Base-by-base conservation (phyloP, 805 yeast species). In the Nakazawaea ernobii region DNA sequence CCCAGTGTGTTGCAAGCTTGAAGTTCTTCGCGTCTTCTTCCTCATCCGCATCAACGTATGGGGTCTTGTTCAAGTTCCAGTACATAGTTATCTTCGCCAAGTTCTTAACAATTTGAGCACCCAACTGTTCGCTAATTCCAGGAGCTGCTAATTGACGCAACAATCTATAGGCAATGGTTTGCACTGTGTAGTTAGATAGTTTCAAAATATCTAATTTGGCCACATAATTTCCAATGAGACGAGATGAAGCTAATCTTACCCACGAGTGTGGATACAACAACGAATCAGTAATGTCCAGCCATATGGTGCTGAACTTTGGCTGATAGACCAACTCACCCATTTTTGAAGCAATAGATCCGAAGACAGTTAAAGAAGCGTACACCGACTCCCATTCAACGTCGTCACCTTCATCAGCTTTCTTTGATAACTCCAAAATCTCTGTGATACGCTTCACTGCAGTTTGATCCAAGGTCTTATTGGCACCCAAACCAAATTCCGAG, bases 181-280 rank as follows among this genome's bases (percentile, higher is more conserved):
- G 92, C n/a, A 85, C 57, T 41, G 81, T 79, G 28, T 68, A 65
- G 24, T 66, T 67, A 2, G 67, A 52, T 38, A 81, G 69, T 2
- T 65, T 52, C 32, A 69, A 49, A 13, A 59, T 55, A 32, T 68
- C 64, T 28, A 56, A 40, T 43, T 74, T 70, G 8, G 74, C 57
- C 48, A 86, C 67, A 43, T 85, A 59, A 1, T 65, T 57, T 1
- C 84, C 82, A 35, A 82, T 61, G 32, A 88, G 67, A 45, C 91
- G 70, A 6, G 83, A 67, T 1, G 95, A 69, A 5, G 75, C 66
- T 49, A 85, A 70, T 56, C 97, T 78, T 6, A 91, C 85, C 98
- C 98, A 91, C 1, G 94, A 74, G 63, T 91, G 97, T 2, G 97
- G 97, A 60, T 79, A 91, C 44, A 91, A 68, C 46, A 90, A 70